Evolutionary conservation across 179 eudicot genomes (phyloP).

Genomic region (Spergularia azorica): DNA sequence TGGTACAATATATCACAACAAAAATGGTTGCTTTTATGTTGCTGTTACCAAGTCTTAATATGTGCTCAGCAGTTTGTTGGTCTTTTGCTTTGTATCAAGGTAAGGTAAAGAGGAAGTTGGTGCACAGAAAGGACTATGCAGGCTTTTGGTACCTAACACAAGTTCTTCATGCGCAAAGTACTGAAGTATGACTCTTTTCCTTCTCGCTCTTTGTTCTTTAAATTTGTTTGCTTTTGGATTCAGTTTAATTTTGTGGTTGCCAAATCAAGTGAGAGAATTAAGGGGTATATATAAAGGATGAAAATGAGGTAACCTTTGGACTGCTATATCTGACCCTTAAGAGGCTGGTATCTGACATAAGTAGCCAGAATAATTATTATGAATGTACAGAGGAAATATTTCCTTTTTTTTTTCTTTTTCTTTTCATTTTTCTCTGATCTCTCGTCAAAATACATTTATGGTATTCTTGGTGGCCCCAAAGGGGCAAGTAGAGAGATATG

Average conservation of each 20-base stretch:
- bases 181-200: slow-evolving; percentile 35
- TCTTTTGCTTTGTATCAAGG: slow-evolving; percentile 38
- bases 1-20: not conserved
- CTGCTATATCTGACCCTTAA: slow-evolving; percentile 33
- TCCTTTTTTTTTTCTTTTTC: not conserved
- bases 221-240: slow-evolving; percentile 18
- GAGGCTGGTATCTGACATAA: slow-evolving; percentile 34
- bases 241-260: slow-evolving; percentile 32
- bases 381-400: slow-evolving; percentile 11
- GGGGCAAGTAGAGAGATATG: slow-evolving; percentile 47
- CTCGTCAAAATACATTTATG: slow-evolving; percentile 34
- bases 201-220: slow-evolving; percentile 13
- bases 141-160: slow-evolving; percentile 46
- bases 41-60: slow-evolving; percentile 29
- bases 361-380: slow-evolving; percentile 25
- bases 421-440: too few species aligned
- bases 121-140: slow-evolving; percentile 32
- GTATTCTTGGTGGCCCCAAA: slow-evolving; percentile 39
- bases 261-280: slow-evolving; percentile 25
- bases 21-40: slow-evolving; percentile 25
- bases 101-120: slow-evolving; percentile 33
- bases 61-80: slow-evolving; percentile 25
- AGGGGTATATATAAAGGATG: slow-evolving; percentile 37
- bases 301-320: slow-evolving; percentile 22
- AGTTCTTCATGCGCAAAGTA: slow-evolving; percentile 41